phyloP scores from a whole-genome alignment of 164 flowering plant genomes.

The Malania oleifera region DNA sequence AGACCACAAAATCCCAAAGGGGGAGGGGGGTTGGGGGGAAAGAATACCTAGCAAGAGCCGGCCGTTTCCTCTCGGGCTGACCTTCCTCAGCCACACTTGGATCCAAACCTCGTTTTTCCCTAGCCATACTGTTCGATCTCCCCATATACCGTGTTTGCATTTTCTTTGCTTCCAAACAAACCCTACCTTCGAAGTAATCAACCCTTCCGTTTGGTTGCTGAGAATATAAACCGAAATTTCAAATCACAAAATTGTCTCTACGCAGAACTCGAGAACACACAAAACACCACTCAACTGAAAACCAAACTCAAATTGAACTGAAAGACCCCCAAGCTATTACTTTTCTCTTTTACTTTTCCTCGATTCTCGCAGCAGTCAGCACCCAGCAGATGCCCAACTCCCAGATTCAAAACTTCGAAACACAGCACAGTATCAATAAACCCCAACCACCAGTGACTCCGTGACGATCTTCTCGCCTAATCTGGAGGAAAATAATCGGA shows the following conservation, averaged over 20 bases:
- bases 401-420: not conserved
- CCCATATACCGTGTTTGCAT: conserved; percentile 56
- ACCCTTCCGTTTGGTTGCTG: conserved; percentile 13
- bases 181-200: not conserved
- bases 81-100: conserved; percentile 41
- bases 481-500: not conserved
- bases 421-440: not conserved
- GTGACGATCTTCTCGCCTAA: too few species aligned
- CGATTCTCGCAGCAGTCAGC: conserved; percentile 15
- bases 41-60: conserved; percentile 76
- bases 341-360: not conserved
- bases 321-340: not conserved
- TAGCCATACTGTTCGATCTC: conserved; percentile 38
- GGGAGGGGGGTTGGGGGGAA: not conserved
- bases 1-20: not conserved
- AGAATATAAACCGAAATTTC: conserved; percentile 7
- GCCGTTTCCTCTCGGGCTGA: conserved; percentile 69
- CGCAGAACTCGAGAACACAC: not conserved
- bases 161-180: conserved; percentile 11
- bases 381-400: conserved; percentile 2
- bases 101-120: conserved; percentile 63
- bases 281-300: not conserved
- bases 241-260: not conserved
- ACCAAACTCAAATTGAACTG: not conserved
- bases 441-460: too few species aligned